These are phyloP conservation scores for Aquilaria agallochum DNA, from an alignment of 441 rosid genomes.

Conservation along the genomic window DNA sequence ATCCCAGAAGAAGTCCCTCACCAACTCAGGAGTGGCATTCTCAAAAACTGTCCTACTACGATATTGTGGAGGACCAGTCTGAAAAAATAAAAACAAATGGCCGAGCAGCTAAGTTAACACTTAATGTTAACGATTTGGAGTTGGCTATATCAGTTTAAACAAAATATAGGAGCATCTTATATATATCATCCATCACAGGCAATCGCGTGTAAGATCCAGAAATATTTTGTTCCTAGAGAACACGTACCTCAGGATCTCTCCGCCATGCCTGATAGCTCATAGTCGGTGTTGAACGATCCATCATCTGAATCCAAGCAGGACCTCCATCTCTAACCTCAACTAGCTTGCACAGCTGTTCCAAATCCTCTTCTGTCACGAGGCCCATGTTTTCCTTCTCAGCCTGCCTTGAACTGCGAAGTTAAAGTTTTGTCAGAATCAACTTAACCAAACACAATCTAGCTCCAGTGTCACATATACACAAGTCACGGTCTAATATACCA, in stretches of 20 bases:
- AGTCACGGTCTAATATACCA: too few relatives aligned
- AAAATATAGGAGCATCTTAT: background rate
- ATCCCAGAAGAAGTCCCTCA: conserved; percentile 96
- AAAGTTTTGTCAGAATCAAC: too few relatives aligned
- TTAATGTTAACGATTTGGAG: too few relatives aligned
- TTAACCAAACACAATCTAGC: background rate
- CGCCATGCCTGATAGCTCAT: conserved; percentile 90
- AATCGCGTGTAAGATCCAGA: too few relatives aligned
- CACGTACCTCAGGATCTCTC: conserved; percentile 74
- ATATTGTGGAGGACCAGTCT: conserved; percentile 90
- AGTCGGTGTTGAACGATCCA: conserved; percentile 71
- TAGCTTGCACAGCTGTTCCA: conserved; percentile 59
- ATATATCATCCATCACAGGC: too few relatives aligned
- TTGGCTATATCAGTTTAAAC: background rate
- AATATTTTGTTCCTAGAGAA: background rate
- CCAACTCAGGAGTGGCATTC: conserved; percentile 83
- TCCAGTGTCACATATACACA: too few relatives aligned
- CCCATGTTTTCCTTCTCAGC: conserved; percentile 26
- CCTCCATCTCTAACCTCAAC: conserved; percentile 93
- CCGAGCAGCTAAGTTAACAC: conserved; percentile 9
- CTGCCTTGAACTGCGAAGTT: conserved; percentile 33
- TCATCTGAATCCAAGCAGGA: conserved; percentile 93
- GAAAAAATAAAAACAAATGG: conserved; percentile 17
- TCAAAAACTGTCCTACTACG: conserved; percentile 83
- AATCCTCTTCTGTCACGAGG: conserved; percentile 53